phyloP scores from a whole-genome alignment of 2,329 filamentous ascomycete genomes.

The Apiospora aurea region DNA sequence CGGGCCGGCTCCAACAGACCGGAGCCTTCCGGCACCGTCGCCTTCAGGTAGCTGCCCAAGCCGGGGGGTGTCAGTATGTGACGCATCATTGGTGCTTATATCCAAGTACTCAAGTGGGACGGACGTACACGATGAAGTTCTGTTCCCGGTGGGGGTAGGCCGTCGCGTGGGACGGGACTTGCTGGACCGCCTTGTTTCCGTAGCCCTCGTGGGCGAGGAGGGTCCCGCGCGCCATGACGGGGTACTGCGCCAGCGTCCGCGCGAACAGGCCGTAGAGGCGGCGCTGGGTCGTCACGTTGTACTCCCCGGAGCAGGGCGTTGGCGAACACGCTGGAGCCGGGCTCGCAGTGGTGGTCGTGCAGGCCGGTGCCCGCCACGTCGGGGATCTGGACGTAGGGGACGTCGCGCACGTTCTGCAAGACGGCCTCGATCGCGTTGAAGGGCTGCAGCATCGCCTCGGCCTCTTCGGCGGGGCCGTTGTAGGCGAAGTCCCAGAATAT shows the following conservation, averaged over 20 bases:
- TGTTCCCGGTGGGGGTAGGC: constrained; percentile 35
- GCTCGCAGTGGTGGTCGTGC: neutral
- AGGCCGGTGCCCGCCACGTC: constrained; percentile 22
- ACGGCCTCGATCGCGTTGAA: constrained; percentile 35
- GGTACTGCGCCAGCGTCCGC: constrained; percentile 26
- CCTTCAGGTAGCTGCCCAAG: too few species aligned
- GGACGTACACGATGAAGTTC: constrained; percentile 27
- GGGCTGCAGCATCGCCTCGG: constrained; percentile 31
- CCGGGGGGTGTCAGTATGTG: too few species aligned
- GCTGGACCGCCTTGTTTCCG: constrained; percentile 30
- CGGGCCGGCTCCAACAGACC: neutral
- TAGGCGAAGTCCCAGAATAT: constrained; percentile 37
- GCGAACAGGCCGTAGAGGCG: constrained; percentile 33
- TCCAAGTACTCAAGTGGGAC: too few species aligned
- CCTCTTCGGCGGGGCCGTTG: constrained; percentile 33
- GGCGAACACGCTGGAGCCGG: constrained; percentile 20
- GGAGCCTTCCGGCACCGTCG: too few species aligned
- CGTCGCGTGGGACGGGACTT: constrained; percentile 24
- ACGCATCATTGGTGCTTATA: too few species aligned
- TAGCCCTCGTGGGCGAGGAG: constrained; percentile 37
- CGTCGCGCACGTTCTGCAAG: constrained; percentile 28
- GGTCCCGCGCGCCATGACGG: constrained; percentile 23
- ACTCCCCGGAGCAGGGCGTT: constrained; percentile 31
- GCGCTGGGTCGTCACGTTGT: constrained; percentile 37
- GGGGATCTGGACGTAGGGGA: constrained; percentile 32